Conservation (phyloP, 1,284 basidiomycete species). For the Earliella scabrosa region DNA sequence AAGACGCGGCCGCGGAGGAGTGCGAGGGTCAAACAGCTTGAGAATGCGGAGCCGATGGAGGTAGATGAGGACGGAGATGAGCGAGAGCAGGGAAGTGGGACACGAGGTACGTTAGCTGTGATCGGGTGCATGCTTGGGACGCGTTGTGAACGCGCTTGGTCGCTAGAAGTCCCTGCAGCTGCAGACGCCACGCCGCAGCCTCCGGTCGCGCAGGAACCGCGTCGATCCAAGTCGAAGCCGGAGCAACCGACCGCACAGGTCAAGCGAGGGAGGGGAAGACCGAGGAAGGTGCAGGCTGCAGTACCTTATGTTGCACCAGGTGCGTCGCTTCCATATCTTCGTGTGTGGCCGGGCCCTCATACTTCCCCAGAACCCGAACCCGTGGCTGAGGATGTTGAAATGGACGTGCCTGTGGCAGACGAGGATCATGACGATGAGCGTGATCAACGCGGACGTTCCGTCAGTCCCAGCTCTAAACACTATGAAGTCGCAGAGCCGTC, state of each 20-base stretch:
- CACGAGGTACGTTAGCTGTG: slow-evolving; percentile 8
- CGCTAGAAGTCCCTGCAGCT: neutral
- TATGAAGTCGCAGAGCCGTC: neutral
- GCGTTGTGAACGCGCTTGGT: neutral
- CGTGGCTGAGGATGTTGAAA: neutral
- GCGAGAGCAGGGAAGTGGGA: no score
- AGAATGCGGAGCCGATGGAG: neutral
- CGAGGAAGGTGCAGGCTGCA: neutral
- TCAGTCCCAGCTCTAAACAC: neutral
- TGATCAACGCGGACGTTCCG: neutral
- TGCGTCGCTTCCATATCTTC: neutral
- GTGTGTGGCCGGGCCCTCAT: neutral
- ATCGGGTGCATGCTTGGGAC: neutral
- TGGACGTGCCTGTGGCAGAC: neutral
- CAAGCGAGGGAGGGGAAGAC: slow-evolving; percentile 1
- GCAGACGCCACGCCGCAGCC: neutral
- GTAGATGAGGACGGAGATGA: neutral
- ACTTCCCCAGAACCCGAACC: neutral
- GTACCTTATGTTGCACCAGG: neutral
- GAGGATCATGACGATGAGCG: neutral
- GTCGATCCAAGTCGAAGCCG: neutral
- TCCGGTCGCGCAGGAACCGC: neutral
- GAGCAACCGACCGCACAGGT: neutral
- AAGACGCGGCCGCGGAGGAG: slow-evolving; percentile 11
- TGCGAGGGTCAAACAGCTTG: slow-evolving; percentile 2